Evolutionary conservation across 352 stramenopile species (phyloP), one percentile per base, ranked within the genome.

Genomic region (Thalassiosira mediterranea): DNA sequence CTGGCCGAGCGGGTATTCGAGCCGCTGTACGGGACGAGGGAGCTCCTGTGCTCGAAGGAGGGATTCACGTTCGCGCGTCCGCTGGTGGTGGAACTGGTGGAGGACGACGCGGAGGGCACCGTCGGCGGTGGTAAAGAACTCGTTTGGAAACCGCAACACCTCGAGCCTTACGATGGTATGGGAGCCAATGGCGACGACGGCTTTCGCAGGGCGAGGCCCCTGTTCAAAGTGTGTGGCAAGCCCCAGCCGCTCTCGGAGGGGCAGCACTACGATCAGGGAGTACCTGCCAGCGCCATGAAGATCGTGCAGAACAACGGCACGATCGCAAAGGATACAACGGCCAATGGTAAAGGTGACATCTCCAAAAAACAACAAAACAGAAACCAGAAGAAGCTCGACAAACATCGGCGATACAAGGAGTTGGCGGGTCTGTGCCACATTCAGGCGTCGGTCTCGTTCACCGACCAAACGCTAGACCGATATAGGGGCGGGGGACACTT

Each of bases 41-140:
- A 84, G 29, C 71, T 90, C 10, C 47, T 83, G 37, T 80, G 25
- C 56, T 86, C 72, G 4, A 87, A 89, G 48, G 84, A 90, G 60
- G 84, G 84, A 32, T 90, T 90, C 61, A 65, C 63, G 21, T 84
- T 87, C 70, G 37, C 56, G 54, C 47, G 72, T 56, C 74, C 76
- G 4, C 64, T 66, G 58, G 61, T 77, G 40, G 51, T 77, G 44
- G 58, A 81, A 61, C 47, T 72, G 31, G 25, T 67, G 25, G 15
- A 21, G n/a, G n/a, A 57, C 0, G 19, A 60, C 2, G 46, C 3
- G 40, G 44, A 7, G 0, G 11, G 26, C 3, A 31, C 5, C 32
- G 17, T 32, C 32, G 60, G 48, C 40, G 13, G 3, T 46, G 44
- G 31, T 19, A 60, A 53, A 60, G 3, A 49, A 25, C 52, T 81